Conservation (phyloP, 768 basidiomycete species). For the Kwoniella sp. region DNA sequence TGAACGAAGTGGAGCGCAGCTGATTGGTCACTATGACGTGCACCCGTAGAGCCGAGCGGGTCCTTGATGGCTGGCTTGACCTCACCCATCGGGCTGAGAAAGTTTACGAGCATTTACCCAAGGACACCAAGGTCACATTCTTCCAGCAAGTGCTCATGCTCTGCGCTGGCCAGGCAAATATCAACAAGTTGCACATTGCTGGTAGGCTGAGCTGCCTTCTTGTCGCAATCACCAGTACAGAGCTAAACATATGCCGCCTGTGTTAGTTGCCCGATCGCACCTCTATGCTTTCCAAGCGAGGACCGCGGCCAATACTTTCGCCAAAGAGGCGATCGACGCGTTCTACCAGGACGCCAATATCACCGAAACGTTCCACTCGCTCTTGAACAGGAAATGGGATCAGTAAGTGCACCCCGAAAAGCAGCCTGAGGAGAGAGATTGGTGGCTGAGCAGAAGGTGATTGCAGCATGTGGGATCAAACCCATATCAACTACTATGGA, state of each 20-base stretch:
- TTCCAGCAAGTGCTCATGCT: slow-evolving; percentile 65
- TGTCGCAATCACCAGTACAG: not conserved
- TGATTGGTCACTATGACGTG: not conserved
- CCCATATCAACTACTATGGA: slow-evolving; percentile 37
- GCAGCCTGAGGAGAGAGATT: too few relatives aligned
- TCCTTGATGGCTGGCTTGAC: slow-evolving; percentile 62
- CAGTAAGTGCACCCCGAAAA: slow-evolving; percentile 58
- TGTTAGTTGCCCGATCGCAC: slow-evolving; percentile 62
- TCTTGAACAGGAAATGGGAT: slow-evolving; percentile 69
- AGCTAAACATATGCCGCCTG: not conserved
- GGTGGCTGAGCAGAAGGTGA: not conserved
- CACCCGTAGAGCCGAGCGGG: slow-evolving; percentile 63
- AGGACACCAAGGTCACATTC: slow-evolving; percentile 63
- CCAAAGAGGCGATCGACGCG: slow-evolving; percentile 63
- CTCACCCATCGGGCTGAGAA: slow-evolving; percentile 62
- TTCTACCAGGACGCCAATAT: slow-evolving; percentile 69
- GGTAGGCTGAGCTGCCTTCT: slow-evolving; percentile 49
- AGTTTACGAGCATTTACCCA: slow-evolving; percentile 63
- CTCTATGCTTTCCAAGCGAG: slow-evolving; percentile 68
- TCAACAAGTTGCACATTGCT: slow-evolving; percentile 65
- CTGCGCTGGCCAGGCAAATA: slow-evolving; percentile 64
- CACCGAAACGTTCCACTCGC: slow-evolving; percentile 65
- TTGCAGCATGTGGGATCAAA: slow-evolving; percentile 26
- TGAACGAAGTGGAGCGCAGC: too few relatives aligned
- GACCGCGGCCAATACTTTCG: slow-evolving; percentile 66